Conservation (phyloP, 371 early-diverging fungal species). For the Mortierella sp. region DNA sequence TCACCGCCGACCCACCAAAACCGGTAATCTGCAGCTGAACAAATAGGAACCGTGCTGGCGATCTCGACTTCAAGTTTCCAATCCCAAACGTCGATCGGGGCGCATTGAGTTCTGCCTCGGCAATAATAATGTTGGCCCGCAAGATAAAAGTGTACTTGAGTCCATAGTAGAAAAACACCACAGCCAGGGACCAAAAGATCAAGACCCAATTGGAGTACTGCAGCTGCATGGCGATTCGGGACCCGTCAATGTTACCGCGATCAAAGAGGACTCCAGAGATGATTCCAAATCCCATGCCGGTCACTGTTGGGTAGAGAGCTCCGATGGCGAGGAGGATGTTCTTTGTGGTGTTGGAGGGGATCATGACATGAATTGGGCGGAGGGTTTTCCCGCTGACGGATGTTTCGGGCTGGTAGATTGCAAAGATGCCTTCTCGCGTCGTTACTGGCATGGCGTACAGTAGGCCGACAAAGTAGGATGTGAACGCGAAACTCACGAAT, state of each 20-base stretch:
- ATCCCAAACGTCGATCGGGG: slow-evolving; percentile 19
- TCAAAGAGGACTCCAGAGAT: slow-evolving; percentile 17
- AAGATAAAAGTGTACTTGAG: slow-evolving; percentile 28
- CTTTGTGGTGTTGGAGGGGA: slow-evolving; percentile 13
- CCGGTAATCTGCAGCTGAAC: slow-evolving; percentile 21
- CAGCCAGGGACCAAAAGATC: slow-evolving; percentile 15
- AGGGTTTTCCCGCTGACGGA: slow-evolving; percentile 11
- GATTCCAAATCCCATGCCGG: slow-evolving; percentile 9
- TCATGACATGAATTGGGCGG: slow-evolving; percentile 19
- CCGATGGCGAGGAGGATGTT: slow-evolving; percentile 17
- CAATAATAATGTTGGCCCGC: slow-evolving; percentile 32
- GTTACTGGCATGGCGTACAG: slow-evolving; percentile 29
- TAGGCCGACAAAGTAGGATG: slow-evolving; percentile 20
- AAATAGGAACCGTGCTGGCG: slow-evolving; percentile 25
- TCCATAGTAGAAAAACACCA: slow-evolving; percentile 25
- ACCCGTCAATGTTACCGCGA: not conserved
- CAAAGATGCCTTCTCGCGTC: slow-evolving; percentile 25
- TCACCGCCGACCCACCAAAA: slow-evolving; percentile 24
- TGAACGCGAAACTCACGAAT: slow-evolving; percentile 20
- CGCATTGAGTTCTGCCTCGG: slow-evolving; percentile 28
- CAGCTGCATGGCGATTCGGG: not conserved
- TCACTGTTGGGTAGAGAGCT: slow-evolving; percentile 12
- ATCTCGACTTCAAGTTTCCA: slow-evolving; percentile 18
- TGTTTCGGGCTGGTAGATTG: slow-evolving; percentile 19
- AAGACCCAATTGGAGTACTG: slow-evolving; percentile 18